Percentiles rank a stretch among this genome's conserved stretches.
Conservation (phyloP, 306 rosid genomes). For the Glycine latifolia region DNA sequence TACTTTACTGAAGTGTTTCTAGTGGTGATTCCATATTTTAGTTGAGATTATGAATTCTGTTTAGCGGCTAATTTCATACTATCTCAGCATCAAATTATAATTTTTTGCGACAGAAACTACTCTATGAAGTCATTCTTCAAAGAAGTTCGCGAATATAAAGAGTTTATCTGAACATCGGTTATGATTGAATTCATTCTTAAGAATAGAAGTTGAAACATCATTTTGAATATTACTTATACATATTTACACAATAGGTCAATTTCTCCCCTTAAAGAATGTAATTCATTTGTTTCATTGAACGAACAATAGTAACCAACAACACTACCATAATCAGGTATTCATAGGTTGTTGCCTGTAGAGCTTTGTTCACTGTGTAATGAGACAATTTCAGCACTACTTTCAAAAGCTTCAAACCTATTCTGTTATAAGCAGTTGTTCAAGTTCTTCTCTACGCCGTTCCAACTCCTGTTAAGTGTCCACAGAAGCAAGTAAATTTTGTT, state of each 20-base stretch:
- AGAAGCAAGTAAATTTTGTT: slow-evolving; percentile 16
- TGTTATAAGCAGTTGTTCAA: slow-evolving; percentile 60
- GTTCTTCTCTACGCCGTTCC: slow-evolving; percentile 71
- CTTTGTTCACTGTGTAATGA: neutral
- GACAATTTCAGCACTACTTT: slow-evolving; percentile 35
- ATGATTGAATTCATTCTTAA: neutral
- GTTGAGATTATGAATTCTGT: too few relatives aligned
- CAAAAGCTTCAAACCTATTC: slow-evolving; percentile 52
- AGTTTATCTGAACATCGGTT: too few relatives aligned
- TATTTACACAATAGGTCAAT: slow-evolving; percentile 16
- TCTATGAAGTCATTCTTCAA: too few relatives aligned
- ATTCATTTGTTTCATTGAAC: neutral
- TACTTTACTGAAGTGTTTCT: too few relatives aligned
- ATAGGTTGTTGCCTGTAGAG: neutral
- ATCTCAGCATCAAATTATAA: too few relatives aligned
- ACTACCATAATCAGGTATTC: neutral
- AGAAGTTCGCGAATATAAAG: too few relatives aligned
- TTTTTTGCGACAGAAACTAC: too few relatives aligned
- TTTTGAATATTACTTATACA: slow-evolving; percentile 7
- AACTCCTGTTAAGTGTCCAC: slow-evolving; percentile 57
- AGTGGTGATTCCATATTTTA: too few relatives aligned
- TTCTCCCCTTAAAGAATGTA: slow-evolving; percentile 17
- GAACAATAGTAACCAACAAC: neutral
- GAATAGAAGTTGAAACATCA: neutral
- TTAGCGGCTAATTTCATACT: too few relatives aligned